Base-by-base conservation (phyloP, 768 basidiomycete genomes). In the Mycena amicta region DNA sequence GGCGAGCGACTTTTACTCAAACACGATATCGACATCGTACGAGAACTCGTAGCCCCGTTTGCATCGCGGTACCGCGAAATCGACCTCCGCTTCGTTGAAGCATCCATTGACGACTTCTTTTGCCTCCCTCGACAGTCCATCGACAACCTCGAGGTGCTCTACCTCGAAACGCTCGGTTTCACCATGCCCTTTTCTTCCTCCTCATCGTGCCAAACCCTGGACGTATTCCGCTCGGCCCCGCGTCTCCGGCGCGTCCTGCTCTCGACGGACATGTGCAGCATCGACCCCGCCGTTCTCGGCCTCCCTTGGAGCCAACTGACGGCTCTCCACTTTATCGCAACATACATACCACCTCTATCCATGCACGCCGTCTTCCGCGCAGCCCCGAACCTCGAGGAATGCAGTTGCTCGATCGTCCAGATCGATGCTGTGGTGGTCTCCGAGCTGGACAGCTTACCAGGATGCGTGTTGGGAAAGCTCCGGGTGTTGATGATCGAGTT, bases 31-130 rank as follows among this genome's bases (percentile, higher is more conserved):
- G 43, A 45, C 22, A 45, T 45, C 22, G 43, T 45, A 23, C 43
- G 22, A 13, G 43, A 45, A 23, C 58, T 63, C 12, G 52, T 63
- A 22, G 62, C 55, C 15, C 62, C 62, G 23, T 63, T 56, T 46
- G 29, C 55, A 18, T 16, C 18, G 33, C 62, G 62, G 18, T 64
- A 53, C 50, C 62, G 62, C 56, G 59, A 64, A 41, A 54, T 64
- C 59, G 62, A 64, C 56, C 31, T 64, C 33, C 62, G 62, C 16
- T 64, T 64, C 53, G 26, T 60, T 28, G 62, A 64, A 25, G 47
- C 62, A 43, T 60, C 62, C 25, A 60, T 64, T 25, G 62, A 64
- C 56, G 59, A 64, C 26, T 64, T 64, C 45, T 64, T 64, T 26
- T 52, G 55, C 31, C 41, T 64, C 6, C 62, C 62, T 26, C 27